Evolutionary conservation across 2,329 filamentous ascomycete genomes (phyloP).

Genomic region (Verticillium nonalfalfae): DNA sequence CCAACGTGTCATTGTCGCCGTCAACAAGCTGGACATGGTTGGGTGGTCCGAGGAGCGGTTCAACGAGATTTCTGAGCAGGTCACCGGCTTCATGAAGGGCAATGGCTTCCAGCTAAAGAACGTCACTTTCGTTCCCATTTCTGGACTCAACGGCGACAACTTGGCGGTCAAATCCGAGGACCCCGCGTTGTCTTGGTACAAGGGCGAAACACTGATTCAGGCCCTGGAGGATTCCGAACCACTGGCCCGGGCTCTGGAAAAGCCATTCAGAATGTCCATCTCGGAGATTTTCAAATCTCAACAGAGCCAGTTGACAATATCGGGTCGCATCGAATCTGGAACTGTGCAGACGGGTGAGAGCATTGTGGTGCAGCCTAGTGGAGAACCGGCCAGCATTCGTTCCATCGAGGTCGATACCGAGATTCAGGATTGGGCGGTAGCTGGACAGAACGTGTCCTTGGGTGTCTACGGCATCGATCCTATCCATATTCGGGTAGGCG

Average conservation of each 20-base stretch:
- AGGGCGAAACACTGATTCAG: slow-evolving; percentile 69
- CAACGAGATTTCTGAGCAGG: slow-evolving; percentile 76
- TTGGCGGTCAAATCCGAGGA: slow-evolving; percentile 56
- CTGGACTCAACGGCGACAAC: slow-evolving; percentile 84
- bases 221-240: slow-evolving; percentile 81
- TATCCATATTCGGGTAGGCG: slow-evolving; percentile 73
- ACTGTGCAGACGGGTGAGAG: slow-evolving; percentile 79
- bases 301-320: slow-evolving; percentile 76
- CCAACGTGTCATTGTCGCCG: slow-evolving; percentile 77
- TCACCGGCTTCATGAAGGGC: slow-evolving; percentile 73
- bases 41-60: slow-evolving; percentile 79
- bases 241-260: slow-evolving; percentile 61
- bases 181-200: slow-evolving; percentile 68
- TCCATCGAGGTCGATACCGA: slow-evolving; percentile 71
- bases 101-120: slow-evolving; percentile 80
- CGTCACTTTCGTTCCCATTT: slow-evolving; percentile 82
- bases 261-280: slow-evolving; percentile 80
- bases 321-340: slow-evolving; percentile 80
- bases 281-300: slow-evolving; percentile 79
- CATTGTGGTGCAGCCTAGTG: slow-evolving; percentile 72
- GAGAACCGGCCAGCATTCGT: slow-evolving; percentile 75
- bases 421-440: slow-evolving; percentile 79
- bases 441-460: slow-evolving; percentile 82
- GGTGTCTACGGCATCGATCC: slow-evolving; percentile 81
- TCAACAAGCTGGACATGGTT: slow-evolving; percentile 92